Evolutionary conservation across 2,329 filamentous ascomycete genomes (phyloP).

Genomic region (Endoconidiophora laricicola): DNA sequence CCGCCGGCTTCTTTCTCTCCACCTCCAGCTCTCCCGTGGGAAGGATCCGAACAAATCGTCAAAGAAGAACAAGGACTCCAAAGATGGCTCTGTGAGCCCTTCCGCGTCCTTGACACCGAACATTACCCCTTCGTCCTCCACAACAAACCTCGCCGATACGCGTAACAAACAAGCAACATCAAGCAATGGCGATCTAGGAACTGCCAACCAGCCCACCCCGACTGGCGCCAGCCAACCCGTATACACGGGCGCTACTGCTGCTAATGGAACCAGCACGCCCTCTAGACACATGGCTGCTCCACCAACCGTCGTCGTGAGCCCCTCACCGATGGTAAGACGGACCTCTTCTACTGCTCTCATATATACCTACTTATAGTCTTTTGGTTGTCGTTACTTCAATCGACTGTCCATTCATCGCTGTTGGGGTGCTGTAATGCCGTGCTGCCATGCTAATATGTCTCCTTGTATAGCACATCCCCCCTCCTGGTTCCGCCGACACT

Average conservation of each 20-base stretch:
- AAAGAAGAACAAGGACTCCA: constrained; percentile 56
- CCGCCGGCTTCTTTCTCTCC: not conserved
- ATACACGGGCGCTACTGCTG: constrained; percentile 23
- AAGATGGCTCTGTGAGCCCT: constrained; percentile 68
- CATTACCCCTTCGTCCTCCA: constrained; percentile 73
- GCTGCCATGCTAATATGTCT: not conserved
- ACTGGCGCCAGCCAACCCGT: constrained; percentile 16
- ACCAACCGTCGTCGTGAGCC: constrained; percentile 86
- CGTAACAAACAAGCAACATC: constrained; percentile 52
- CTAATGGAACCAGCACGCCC: constrained; percentile 38
- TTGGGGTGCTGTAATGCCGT: too few species aligned
- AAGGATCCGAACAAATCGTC: constrained; percentile 75
- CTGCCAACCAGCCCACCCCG: constrained; percentile 23
- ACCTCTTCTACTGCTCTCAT: constrained; percentile 11
- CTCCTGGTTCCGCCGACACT: constrained; percentile 84
- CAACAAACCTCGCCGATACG: constrained; percentile 68
- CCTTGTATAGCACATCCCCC: constrained; percentile 58
- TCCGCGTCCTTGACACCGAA: constrained; percentile 44
- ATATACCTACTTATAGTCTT: too few species aligned
- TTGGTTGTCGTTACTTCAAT: not conserved
- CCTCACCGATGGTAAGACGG: constrained; percentile 67
- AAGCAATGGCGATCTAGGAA: constrained; percentile 13
- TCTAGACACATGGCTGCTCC: constrained; percentile 49
- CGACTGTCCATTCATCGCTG: not conserved
- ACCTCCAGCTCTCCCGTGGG: constrained; percentile 65